Conservation (phyloP, 345 rosid species). For the Eucalyptus sideroxylon region DNA sequence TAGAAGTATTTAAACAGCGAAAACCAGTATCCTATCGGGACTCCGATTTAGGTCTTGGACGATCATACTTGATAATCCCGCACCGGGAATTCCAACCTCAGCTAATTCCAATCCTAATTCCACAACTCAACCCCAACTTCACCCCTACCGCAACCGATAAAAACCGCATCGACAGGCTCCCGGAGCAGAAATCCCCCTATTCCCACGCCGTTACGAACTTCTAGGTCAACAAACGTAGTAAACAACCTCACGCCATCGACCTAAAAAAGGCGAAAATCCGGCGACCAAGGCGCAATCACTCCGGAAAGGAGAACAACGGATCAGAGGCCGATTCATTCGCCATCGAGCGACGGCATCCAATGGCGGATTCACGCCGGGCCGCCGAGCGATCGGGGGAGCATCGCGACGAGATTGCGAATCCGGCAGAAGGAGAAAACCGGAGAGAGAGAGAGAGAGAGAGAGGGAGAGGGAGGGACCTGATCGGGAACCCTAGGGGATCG, state of each 20-base stretch:
- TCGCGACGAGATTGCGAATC: not conserved
- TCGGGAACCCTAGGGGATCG: not conserved
- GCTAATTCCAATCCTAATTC: not conserved
- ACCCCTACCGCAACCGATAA: not conserved
- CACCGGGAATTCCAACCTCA: not conserved
- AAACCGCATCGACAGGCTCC: not conserved
- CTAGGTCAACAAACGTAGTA: not conserved
- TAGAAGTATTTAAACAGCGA: not conserved
- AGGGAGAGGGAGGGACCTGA: not conserved
- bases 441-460: not conserved
- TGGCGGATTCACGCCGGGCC: not conserved
- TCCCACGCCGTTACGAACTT: not conserved
- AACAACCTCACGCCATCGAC: not conserved
- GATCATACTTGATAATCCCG: not conserved
- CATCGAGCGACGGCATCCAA: not conserved
- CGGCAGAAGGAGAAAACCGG: not conserved
- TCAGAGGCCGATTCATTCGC: not conserved
- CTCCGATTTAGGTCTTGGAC: not conserved
- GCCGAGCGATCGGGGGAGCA: not conserved
- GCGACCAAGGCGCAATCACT: not conserved
- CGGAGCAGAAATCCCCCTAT: not conserved
- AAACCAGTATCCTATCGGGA: too few species aligned
- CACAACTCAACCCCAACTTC: not conserved
- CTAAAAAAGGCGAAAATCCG: not conserved
- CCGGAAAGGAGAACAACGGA: not conserved